Base-by-base conservation (phyloP, 2,329 filamentous ascomycete genomes). In the Penicillium sp. region DNA sequence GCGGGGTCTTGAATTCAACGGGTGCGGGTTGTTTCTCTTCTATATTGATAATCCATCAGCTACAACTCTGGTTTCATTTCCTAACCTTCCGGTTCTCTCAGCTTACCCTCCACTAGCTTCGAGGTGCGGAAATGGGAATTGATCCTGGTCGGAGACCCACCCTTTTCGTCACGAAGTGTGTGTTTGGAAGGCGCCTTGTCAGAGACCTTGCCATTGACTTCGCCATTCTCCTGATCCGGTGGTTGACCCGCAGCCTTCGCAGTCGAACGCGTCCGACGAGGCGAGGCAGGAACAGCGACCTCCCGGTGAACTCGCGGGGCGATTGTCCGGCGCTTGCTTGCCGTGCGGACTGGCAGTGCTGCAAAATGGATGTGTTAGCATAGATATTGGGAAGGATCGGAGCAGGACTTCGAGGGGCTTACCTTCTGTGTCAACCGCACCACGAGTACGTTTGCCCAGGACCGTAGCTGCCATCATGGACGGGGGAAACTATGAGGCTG, bases 321-420 rank as follows among this genome's bases (percentile, higher is more conserved):
- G 64, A 68, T 70, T 59, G 62, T 63, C 50, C 70, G 69, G 50
- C 69, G 70, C 64, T 74, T 76, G 57, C 69, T 72, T 33, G 66
- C 62, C 42, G 63, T 64, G 19, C 60, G 64, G 31, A 64, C 48
- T 31, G 63, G 58, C n/a, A 65, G 41, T 23, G 50, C 50, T 56
- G 51, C 41, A 36, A 30, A 53, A 34, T 14, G 23, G 48, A 43
- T 57, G 16, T 43, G 49, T 40, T 31, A 49, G 23, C 36, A 20
- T 33, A 21, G 31, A 29, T 27, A 23, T 23, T 9, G 14, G 25
- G 11, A 27, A 27, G 6, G 17, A 15, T n/a, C 36, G 36, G 28
- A 47, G 41, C 40, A 46, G 39, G 46, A 37, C 41, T 37, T 31
- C 39, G 41, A 32, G 32, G 43, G 18, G 51, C 57, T 59, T 67